These are phyloP conservation scores for Fraxinus xanthoxyloides DNA, from an alignment of 305 asterid species.

Conservation along the genomic window DNA sequence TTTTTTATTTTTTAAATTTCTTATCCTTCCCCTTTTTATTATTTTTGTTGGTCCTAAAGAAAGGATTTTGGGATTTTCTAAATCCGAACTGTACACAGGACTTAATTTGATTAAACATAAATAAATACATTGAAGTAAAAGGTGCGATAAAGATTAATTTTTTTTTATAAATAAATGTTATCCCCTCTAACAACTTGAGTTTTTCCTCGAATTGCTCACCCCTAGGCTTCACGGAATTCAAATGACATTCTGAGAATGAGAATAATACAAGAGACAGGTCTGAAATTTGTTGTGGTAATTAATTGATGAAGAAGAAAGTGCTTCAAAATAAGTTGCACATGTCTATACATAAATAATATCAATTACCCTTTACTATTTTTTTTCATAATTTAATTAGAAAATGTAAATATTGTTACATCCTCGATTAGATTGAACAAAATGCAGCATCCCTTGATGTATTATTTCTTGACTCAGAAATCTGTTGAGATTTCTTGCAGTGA, in stretches of 20 bases:
- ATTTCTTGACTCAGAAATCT: slow-evolving; percentile 25
- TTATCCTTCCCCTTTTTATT: neutral
- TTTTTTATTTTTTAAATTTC: neutral
- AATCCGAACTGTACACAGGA: neutral
- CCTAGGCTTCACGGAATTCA: neutral
- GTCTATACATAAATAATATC: neutral
- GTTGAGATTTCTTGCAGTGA: slow-evolving; percentile 81
- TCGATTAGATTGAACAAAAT: neutral
- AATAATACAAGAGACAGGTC: neutral
- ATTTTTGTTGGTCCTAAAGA: too few species aligned
- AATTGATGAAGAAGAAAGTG: neutral
- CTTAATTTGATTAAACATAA: neutral
- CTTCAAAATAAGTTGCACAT: neutral
- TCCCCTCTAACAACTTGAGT: neutral
- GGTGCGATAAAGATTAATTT: neutral
- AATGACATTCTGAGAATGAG: neutral
- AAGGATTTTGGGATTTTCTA: neutral
- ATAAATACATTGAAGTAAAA: neutral
- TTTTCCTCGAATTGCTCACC: neutral
- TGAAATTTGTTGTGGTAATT: neutral
- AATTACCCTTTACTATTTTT: neutral
- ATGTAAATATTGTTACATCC: neutral
- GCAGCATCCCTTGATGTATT: neutral
- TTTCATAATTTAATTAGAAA: neutral
- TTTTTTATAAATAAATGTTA: neutral